Percentiles rank a stretch among this genome's conserved stretches.
phyloP scores from a whole-genome alignment of 2,329 filamentous ascomycete species.

The Orbilia javanica region DNA sequence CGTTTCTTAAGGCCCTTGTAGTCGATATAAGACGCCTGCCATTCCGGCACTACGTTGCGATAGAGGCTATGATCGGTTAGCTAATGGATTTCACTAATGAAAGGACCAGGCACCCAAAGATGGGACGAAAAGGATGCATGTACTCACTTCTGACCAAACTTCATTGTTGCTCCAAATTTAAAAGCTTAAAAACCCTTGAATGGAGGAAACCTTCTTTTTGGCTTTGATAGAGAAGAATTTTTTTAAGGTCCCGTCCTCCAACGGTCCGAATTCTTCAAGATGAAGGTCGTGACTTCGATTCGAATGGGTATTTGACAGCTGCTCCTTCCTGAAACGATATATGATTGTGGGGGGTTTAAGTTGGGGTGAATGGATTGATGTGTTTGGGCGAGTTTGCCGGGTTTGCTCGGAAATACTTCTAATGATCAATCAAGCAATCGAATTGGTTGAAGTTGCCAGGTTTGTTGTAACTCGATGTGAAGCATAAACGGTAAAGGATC shows the following conservation, averaged over 20 bases:
- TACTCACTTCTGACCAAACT: conserved; percentile 73
- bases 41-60: conserved; percentile 87
- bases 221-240: neutral
- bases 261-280: neutral
- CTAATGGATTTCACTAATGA: neutral
- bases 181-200: neutral
- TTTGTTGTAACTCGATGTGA: neutral
- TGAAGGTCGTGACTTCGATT: neutral
- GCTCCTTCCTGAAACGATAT: conserved; percentile 29
- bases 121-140: neutral
- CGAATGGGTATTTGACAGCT: conserved; percentile 8
- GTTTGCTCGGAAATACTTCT: conserved; percentile 18
- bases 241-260: neutral
- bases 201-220: neutral
- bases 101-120: conserved; percentile 17
- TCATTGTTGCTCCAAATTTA: conserved; percentile 68
- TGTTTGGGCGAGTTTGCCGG: conserved; percentile 26
- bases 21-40: conserved; percentile 86
- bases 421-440: neutral
- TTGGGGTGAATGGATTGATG: neutral
- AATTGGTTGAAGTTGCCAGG: conserved; percentile 5
- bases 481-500: neutral
- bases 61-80: conserved; percentile 71
- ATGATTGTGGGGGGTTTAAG: neutral
- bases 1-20: conserved; percentile 95